Conservation (phyloP, 176 grass and related monocot species). For the Dactylis glomerata region DNA sequence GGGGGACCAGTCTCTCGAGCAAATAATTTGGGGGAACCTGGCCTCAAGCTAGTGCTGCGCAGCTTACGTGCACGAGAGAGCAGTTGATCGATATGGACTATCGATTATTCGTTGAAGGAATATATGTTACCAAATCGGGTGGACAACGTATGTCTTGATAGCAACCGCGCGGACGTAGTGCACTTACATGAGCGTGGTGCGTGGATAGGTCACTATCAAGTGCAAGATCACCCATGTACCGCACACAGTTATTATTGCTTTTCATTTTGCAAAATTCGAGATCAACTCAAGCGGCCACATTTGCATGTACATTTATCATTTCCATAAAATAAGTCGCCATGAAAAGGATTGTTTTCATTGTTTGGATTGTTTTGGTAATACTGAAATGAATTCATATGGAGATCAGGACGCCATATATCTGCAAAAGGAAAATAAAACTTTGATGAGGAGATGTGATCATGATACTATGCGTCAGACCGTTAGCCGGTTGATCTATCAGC, state of each 20-base stretch:
- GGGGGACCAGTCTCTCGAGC: neutral
- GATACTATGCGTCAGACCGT: too few relatives aligned
- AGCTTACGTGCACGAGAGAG: constrained; percentile 44
- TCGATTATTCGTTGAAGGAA: constrained; percentile 34
- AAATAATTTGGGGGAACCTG: neutral
- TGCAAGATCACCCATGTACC: neutral
- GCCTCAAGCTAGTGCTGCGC: neutral
- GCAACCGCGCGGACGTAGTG: neutral
- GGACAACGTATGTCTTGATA: neutral
- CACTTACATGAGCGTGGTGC: neutral
- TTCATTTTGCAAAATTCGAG: neutral
- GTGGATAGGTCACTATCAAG: neutral
- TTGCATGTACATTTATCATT: neutral
- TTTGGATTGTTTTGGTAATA: too few relatives aligned
- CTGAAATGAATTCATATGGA: too few relatives aligned
- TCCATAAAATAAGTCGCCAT: too few relatives aligned
- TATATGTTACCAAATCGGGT: neutral
- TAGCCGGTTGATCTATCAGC: too few relatives aligned
- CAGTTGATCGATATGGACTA: neutral
- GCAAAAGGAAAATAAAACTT: too few relatives aligned
- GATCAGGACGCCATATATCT: too few relatives aligned
- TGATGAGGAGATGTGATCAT: too few relatives aligned
- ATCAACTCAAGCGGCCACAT: neutral
- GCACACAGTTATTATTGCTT: too few relatives aligned
- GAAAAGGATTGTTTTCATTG: too few relatives aligned